These are phyloP conservation scores for Talaromyces stipitatus DNA, from an alignment of 495 filamentous ascomycete species.

Conservation along the genomic window DNA sequence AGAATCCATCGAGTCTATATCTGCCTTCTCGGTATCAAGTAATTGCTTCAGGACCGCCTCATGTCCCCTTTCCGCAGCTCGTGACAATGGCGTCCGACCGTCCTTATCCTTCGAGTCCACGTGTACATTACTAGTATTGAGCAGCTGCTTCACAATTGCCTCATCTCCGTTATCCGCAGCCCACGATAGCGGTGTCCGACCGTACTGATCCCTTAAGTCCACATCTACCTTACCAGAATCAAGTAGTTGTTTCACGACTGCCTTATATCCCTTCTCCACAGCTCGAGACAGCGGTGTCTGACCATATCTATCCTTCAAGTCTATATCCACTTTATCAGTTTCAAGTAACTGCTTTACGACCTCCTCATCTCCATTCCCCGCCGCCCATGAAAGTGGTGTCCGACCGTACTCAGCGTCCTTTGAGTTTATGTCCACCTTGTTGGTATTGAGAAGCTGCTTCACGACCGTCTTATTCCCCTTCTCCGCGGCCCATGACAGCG, in stretches of 20 bases:
- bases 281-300: conserved; percentile 14
- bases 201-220: not conserved
- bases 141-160: conserved; percentile 22
- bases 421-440: no score
- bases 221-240: not conserved
- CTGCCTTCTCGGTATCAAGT: no score
- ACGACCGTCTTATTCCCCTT: no score
- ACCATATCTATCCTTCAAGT: conserved; percentile 8
- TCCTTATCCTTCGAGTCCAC: conserved; percentile 20
- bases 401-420: not conserved
- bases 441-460: no score
- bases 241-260: not conserved
- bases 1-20: no score
- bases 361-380: conserved; percentile 2
- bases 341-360: conserved; percentile 7
- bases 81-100: conserved; percentile 27
- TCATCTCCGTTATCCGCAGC: conserved; percentile 27
- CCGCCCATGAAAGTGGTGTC: conserved; percentile 8
- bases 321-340: conserved; percentile 4
- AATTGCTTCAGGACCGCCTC: no score
- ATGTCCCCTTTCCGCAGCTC: conserved; percentile 21
- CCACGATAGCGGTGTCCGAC: conserved; percentile 28
- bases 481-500: no score
- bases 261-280: conserved; percentile 8
- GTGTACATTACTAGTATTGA: conserved; percentile 16